Conservation (phyloP, 768 basidiomycete genomes). For the Piloderma croceum region DNA sequence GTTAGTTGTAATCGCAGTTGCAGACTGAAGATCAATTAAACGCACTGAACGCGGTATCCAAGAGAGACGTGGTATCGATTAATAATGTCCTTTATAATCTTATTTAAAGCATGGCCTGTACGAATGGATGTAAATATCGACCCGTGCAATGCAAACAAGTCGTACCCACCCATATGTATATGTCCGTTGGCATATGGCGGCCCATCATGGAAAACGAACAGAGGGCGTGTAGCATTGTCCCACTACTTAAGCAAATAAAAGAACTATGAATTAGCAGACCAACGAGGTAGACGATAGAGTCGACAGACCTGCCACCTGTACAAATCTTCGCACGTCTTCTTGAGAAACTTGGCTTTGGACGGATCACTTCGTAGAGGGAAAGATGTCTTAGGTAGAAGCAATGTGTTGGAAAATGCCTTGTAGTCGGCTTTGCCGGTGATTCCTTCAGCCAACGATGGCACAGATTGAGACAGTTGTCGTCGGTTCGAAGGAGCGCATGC, state of each 20-base stretch:
- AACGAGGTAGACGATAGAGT: constrained; percentile 1
- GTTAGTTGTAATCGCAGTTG: constrained; percentile 3
- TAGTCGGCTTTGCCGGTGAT: not conserved
- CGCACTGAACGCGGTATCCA: constrained; percentile 80
- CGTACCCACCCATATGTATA: constrained; percentile 78
- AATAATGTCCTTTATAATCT: constrained; percentile 93
- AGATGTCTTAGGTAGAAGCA: constrained; percentile 75
- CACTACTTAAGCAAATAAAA: constrained; percentile 36
- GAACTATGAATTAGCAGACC: constrained; percentile 1
- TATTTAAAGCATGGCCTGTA: constrained; percentile 91
- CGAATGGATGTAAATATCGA: too few species aligned
- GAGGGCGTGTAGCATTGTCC: constrained; percentile 55
- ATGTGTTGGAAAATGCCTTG: constrained; percentile 51
- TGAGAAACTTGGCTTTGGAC: constrained; percentile 51
- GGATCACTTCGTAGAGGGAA: constrained; percentile 74
- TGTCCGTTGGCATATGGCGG: constrained; percentile 97
- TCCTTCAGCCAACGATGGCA: not conserved
- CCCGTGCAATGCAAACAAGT: not conserved
- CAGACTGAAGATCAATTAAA: constrained; percentile 5
- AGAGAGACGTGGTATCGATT: constrained; percentile 79
- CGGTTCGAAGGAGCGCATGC: too few species aligned
- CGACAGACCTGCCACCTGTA: constrained; percentile 73
- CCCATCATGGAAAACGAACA: constrained; percentile 90
- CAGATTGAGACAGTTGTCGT: not conserved
- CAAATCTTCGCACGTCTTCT: constrained; percentile 63